phyloP scores from a whole-genome alignment of 805 yeast species.

The Kodamaea kaohsiungensis region DNA sequence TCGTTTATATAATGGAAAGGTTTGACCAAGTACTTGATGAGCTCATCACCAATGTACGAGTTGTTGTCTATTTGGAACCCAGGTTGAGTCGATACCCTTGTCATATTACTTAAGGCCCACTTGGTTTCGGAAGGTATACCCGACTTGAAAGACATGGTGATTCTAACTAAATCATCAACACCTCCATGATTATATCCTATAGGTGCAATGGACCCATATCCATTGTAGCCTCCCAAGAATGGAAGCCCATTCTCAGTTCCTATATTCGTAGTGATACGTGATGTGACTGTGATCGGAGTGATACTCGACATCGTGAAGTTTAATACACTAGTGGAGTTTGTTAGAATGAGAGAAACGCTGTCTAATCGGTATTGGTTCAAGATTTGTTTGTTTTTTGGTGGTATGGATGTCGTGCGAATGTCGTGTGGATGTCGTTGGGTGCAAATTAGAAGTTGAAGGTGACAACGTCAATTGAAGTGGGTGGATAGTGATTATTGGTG shows the following conservation, averaged over 20 bases:
- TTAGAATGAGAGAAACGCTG: too few relatives aligned
- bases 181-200: slow-evolving; percentile 49
- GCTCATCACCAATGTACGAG: slow-evolving; percentile 44
- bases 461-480: too few relatives aligned
- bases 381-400: not conserved
- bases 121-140: slow-evolving; percentile 66
- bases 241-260: slow-evolving; percentile 7
- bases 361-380: not conserved
- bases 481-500: too few relatives aligned
- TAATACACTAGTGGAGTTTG: not conserved
- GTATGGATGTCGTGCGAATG: not conserved
- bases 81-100: slow-evolving; percentile 38
- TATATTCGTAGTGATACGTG: slow-evolving; percentile 9
- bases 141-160: slow-evolving; percentile 67
- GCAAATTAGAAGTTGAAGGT: too few relatives aligned
- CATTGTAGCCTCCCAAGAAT: slow-evolving; percentile 12
- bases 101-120: slow-evolving; percentile 64
- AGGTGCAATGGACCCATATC: slow-evolving; percentile 15
- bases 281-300: slow-evolving; percentile 9
- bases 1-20: slow-evolving; percentile 30
- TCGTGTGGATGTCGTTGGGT: not conserved
- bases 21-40: slow-evolving; percentile 36
- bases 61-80: slow-evolving; percentile 37
- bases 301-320: not conserved
- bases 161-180: slow-evolving; percentile 60